phyloP scores from a whole-genome alignment of 139 green algal species.

The Auxenochlorella protothecoides region DNA sequence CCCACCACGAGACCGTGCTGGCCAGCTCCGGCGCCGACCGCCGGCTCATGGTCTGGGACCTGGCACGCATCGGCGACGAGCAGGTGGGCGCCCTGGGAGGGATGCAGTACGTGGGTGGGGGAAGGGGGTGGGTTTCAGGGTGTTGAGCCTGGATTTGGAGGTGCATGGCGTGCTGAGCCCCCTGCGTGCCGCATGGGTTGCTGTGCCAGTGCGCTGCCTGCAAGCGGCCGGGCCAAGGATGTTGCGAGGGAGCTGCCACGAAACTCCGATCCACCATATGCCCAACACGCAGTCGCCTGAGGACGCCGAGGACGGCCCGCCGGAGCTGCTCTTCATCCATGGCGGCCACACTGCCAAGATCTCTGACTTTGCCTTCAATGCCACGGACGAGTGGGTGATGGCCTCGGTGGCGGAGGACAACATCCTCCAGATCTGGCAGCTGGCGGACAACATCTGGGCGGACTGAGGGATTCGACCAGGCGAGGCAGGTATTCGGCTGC shows the following conservation, averaged over 20 bases:
- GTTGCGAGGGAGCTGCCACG: too few species aligned
- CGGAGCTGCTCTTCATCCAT: constrained; percentile 91
- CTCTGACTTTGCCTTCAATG: constrained; percentile 93
- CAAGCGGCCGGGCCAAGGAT: too few species aligned
- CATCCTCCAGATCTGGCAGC: constrained; percentile 96
- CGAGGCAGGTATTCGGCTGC: not conserved
- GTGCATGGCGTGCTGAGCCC: too few species aligned
- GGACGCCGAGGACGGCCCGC: constrained; percentile 93
- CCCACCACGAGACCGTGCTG: constrained; percentile 91
- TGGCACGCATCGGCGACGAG: constrained; percentile 89
- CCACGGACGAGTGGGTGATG: constrained; percentile 86
- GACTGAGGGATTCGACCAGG: constrained; percentile 18
- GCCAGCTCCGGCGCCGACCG: constrained; percentile 88
- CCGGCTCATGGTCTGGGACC: constrained; percentile 95
- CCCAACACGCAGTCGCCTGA: constrained; percentile 56
- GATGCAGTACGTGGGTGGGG: too few species aligned
- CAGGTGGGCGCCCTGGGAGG: constrained; percentile 38
- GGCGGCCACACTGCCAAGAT: constrained; percentile 88
- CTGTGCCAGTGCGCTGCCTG: too few species aligned
- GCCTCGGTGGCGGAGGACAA: constrained; percentile 97
- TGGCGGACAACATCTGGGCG: constrained; percentile 88
- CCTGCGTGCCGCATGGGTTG: too few species aligned
- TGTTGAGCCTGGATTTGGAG: too few species aligned
- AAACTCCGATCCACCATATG: too few species aligned
- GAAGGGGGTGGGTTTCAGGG: too few species aligned